Evolutionary conservation across 768 basidiomycete species (phyloP).

Genomic region (Amanita pseudoporphyria): DNA sequence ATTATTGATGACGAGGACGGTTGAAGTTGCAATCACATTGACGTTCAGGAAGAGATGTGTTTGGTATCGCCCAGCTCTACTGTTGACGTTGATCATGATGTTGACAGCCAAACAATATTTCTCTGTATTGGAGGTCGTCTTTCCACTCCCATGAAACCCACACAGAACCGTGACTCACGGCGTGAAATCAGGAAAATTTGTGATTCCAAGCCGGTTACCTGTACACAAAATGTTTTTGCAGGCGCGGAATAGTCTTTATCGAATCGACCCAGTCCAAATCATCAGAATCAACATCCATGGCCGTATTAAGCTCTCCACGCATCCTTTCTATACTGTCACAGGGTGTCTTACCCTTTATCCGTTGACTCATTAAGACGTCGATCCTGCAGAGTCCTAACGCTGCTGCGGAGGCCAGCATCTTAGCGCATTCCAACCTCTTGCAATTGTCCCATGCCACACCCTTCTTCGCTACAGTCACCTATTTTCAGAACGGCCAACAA

Average conservation of each 20-base stretch:
- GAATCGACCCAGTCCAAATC: constrained; percentile 16
- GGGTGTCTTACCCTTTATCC: constrained; percentile 55
- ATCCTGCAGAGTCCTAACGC: constrained; percentile 82
- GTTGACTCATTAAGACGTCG: constrained; percentile 73
- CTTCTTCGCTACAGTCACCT: constrained; percentile 67
- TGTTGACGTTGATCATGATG: no score
- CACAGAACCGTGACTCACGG: no score
- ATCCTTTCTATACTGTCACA: constrained; percentile 56
- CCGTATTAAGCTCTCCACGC: constrained; percentile 40
- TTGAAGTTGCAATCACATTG: no score
- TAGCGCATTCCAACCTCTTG: constrained; percentile 51
- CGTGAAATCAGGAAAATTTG: no score
- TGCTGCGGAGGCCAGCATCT: constrained; percentile 67
- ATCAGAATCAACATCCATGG: constrained; percentile 34
- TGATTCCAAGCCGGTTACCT: no score
- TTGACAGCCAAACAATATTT: no score
- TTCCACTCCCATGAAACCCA: no score
- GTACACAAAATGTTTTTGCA: no score
- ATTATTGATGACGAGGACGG: no score
- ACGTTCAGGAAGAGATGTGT: no score
- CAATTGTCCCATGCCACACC: constrained; percentile 75
- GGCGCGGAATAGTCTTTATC: not conserved
- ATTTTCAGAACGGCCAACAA: constrained; percentile 79
- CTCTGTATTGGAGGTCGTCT: no score
- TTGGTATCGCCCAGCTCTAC: no score